Conservation (phyloP, 1,284 basidiomycete genomes). For the Sporisorium graminicola region DNA sequence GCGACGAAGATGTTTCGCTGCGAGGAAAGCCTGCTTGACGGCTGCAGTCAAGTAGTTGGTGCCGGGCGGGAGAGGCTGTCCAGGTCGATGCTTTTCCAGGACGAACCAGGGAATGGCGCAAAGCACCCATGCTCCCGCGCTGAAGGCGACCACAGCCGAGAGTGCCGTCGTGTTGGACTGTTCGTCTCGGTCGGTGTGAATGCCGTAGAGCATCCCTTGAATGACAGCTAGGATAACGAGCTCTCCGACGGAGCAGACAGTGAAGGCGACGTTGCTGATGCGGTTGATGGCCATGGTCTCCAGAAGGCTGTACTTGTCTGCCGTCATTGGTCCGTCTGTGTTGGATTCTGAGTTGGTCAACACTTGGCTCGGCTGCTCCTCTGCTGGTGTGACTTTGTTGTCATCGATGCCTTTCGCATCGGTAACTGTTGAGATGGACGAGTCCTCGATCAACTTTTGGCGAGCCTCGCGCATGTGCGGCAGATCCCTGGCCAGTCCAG, state of each 20-base stretch:
- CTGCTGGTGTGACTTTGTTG: slow-evolving; percentile 25
- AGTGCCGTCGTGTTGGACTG: slow-evolving; percentile 74
- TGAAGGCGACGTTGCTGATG: slow-evolving; percentile 84
- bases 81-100: slow-evolving; percentile 64
- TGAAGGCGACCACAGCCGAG: slow-evolving; percentile 18
- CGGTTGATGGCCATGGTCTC: slow-evolving; percentile 85
- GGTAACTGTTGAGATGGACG: background rate
- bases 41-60: slow-evolving; percentile 77
- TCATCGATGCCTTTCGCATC: slow-evolving; percentile 7
- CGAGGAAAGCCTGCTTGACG: slow-evolving; percentile 43
- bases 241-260: slow-evolving; percentile 82
- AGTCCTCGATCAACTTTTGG: slow-evolving; percentile 74
- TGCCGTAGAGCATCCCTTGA: slow-evolving; percentile 80
- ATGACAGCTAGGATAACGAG: slow-evolving; percentile 80
- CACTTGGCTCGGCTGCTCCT: background rate
- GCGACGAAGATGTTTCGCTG: slow-evolving; percentile 25
- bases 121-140: slow-evolving; percentile 75
- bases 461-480: slow-evolving; percentile 76
- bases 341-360: background rate
- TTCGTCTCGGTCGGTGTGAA: slow-evolving; percentile 70
- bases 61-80: slow-evolving; percentile 75
- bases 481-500: slow-evolving; percentile 83
- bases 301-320: slow-evolving; percentile 79
- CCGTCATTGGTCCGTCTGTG: slow-evolving; percentile 50
- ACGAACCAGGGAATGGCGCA: slow-evolving; percentile 83